A percentile compares a stretch with the other conserved stretches of the same genome.
Evolutionary conservation across 805 yeast genomes (phyloP).

Genomic region (Teunomyces barrocoloradensis): DNA sequence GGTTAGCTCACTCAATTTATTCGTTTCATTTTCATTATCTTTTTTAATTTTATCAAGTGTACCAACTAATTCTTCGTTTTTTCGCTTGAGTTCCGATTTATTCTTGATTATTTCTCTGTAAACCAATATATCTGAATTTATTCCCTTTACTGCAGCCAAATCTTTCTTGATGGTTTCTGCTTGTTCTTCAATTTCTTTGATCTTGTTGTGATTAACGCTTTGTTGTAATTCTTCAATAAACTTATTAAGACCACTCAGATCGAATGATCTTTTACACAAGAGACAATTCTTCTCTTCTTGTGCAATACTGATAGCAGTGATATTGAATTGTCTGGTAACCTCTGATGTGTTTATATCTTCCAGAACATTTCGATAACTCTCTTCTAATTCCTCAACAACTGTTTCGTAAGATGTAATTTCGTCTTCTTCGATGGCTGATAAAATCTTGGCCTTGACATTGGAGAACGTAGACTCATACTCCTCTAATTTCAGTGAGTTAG

Average conservation of each 20-base stretch:
- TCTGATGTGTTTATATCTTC: conserved; percentile 67
- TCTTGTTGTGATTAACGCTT: conserved; percentile 27
- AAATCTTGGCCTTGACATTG: conserved; percentile 13
- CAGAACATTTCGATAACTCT: conserved; percentile 56
- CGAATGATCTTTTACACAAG: conserved; percentile 69
- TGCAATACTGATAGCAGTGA: conserved; percentile 66
- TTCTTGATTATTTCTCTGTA: conserved; percentile 22
- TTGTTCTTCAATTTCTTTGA: conserved; percentile 26
- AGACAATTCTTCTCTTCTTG: conserved; percentile 57
- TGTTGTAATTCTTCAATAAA: conserved; percentile 28
- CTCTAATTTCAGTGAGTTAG: conserved; percentile 1
- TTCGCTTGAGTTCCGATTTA: conserved; percentile 7
- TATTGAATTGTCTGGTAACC: conserved; percentile 68
- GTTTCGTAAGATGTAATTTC: conserved; percentile 53
- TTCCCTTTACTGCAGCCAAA: conserved; percentile 25
- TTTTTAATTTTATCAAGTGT: background rate
- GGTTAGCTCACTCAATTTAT: conserved; percentile 3
- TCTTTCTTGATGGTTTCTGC: conserved; percentile 31
- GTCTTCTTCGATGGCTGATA: conserved; percentile 25
- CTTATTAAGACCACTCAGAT: conserved; percentile 29
- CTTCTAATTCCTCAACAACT: conserved; percentile 55
- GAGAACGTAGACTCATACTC: conserved; percentile 6
- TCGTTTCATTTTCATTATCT: conserved; percentile 5
- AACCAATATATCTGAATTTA: conserved; percentile 27
- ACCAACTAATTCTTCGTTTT: background rate